These are phyloP conservation scores for Trypanosomatidae sp. DNA, from an alignment of 208 protist species.

Conservation along the genomic window DNA sequence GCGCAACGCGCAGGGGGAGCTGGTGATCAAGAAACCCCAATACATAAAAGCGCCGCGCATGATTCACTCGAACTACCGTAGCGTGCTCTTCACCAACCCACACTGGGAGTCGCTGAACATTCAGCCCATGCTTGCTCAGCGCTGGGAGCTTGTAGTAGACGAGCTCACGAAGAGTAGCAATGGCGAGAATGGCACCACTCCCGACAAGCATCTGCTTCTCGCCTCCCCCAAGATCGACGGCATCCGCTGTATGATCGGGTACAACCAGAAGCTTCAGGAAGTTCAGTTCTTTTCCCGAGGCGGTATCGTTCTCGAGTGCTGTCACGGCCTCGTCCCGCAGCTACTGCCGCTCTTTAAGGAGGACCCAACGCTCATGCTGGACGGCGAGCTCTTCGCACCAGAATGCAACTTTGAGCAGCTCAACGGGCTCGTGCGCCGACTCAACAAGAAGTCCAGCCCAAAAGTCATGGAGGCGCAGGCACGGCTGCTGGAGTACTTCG, in stretches of 20 bases:
- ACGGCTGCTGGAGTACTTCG: conserved; percentile 81
- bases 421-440: conserved; percentile 75
- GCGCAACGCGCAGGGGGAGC: conserved; percentile 25
- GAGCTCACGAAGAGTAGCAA: conserved; percentile 32
- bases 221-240: conserved; percentile 91
- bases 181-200: background rate
- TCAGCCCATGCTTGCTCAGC: conserved; percentile 88
- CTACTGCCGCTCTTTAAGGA: conserved; percentile 70
- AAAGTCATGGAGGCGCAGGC: conserved; percentile 42
- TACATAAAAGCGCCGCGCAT: conserved; percentile 79
- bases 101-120: conserved; percentile 85
- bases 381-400: conserved; percentile 86
- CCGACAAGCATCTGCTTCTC: conserved; percentile 46
- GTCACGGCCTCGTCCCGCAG: conserved; percentile 64
- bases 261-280: conserved; percentile 52
- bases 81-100: conserved; percentile 76
- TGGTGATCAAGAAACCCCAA: conserved; percentile 23
- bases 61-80: conserved; percentile 84
- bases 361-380: conserved; percentile 79
- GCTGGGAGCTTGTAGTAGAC: conserved; percentile 73
- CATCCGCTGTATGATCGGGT: conserved; percentile 86
- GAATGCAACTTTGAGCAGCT: conserved; percentile 88
- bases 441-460: conserved; percentile 32
- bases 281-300: conserved; percentile 88
- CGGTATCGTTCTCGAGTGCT: conserved; percentile 86